Evolutionary conservation across 164 flowering plant species (phyloP).

Genomic region (Tetrastigma voinierianum): DNA sequence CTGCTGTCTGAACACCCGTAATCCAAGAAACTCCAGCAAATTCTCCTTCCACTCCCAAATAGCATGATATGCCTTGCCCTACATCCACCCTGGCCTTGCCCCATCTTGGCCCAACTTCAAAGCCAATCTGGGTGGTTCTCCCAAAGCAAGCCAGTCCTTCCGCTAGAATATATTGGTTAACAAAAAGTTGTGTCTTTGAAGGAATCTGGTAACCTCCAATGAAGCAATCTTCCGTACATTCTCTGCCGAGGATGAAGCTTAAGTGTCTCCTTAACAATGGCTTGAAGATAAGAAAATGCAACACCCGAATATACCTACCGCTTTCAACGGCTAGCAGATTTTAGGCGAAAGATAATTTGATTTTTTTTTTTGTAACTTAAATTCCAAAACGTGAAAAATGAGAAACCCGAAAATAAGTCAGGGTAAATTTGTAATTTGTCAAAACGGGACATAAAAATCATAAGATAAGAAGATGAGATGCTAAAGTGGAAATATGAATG

Average conservation of each 20-base stretch:
- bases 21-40: constrained; percentile 41
- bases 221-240: constrained; percentile 32
- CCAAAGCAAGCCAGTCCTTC: constrained; percentile 53
- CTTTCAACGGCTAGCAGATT: too few relatives aligned
- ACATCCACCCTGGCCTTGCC: constrained; percentile 13
- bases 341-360: too few relatives aligned
- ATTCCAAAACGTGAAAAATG: too few relatives aligned
- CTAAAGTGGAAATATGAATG: too few relatives aligned
- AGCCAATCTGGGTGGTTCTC: constrained; percentile 48
- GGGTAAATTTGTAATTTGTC: too few relatives aligned
- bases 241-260: constrained; percentile 49
- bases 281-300: too few relatives aligned
- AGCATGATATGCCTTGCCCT: constrained; percentile 24
- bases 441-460: too few relatives aligned
- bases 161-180: constrained; percentile 54
- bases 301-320: too few relatives aligned
- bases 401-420: too few relatives aligned
- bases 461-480: too few relatives aligned
- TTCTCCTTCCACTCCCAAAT: constrained; percentile 49
- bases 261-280: too few relatives aligned
- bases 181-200: constrained; percentile 33
- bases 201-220: constrained; percentile 44
- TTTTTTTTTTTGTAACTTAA: too few relatives aligned
- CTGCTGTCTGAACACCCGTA: constrained; percentile 30
- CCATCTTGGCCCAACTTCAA: constrained; percentile 9